Evolutionary conservation across 768 basidiomycete species (phyloP).

Genomic region (Boletus rubescentipes): DNA sequence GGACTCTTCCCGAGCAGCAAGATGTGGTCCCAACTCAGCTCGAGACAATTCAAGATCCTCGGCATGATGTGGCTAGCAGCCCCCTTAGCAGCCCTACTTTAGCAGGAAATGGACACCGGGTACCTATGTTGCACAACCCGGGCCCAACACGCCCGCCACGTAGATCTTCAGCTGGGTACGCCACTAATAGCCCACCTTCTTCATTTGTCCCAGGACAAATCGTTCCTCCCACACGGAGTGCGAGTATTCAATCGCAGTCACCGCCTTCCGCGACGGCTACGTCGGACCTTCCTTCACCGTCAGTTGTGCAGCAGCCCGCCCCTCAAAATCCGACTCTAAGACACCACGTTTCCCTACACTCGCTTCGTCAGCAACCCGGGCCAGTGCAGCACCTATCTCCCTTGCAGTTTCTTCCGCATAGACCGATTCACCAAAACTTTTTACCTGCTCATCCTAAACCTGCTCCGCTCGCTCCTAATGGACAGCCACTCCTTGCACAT

Average conservation of each 20-base stretch:
- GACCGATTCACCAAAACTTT: slow-evolving; percentile 12
- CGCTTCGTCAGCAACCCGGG: slow-evolving; percentile 32
- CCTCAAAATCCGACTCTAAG: slow-evolving; percentile 13
- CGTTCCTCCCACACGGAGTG: slow-evolving; percentile 40
- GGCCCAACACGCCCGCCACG: slow-evolving; percentile 20
- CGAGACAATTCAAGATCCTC: slow-evolving; percentile 6
- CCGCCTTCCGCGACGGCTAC: slow-evolving; percentile 23
- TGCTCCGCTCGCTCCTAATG: slow-evolving; percentile 8
- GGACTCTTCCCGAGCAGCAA: slow-evolving; percentile 3
- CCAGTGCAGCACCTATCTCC: slow-evolving; percentile 21
- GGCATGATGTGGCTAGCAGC: slow-evolving; percentile 1
- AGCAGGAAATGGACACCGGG: slow-evolving; percentile 12
- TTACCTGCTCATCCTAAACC: slow-evolving; percentile 16
- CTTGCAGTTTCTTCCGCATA: slow-evolving; percentile 12
- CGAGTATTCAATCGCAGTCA: slow-evolving; percentile 30
- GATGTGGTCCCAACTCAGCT: neutral
- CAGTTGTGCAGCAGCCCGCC: slow-evolving; percentile 4
- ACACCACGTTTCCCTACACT: slow-evolving; percentile 27
- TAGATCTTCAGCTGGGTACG: slow-evolving; percentile 23
- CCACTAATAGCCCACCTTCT: slow-evolving; percentile 26
- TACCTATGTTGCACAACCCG: slow-evolving; percentile 21
- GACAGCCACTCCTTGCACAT: slow-evolving; percentile 10
- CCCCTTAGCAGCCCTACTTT: slow-evolving; percentile 4
- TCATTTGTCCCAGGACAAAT: slow-evolving; percentile 38
- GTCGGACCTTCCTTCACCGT: slow-evolving; percentile 24